Evolutionary conservation across 2,329 filamentous ascomycete species (phyloP), one percentile per base, ranked within the genome.

Genomic region (Pestalotiopsis sp.): DNA sequence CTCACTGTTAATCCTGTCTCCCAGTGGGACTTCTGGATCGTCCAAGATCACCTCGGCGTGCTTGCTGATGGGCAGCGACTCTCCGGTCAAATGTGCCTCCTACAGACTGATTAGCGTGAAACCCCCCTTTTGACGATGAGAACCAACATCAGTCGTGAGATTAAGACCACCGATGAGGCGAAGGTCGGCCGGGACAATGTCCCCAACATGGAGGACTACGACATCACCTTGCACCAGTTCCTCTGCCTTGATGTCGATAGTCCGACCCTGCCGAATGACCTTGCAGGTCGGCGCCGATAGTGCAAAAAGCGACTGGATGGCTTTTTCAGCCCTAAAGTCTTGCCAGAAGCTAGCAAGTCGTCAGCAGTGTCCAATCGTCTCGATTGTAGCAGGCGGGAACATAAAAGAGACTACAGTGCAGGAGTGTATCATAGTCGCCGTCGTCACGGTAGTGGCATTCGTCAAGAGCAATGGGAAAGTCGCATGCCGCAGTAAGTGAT

Each of bases 61-160:
- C 81, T 93, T 91, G 82, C 83, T 87, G 66, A 91, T 89, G 68
- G 91, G 89, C 6, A 91, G 78, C 44, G 91, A 92, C 80, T 94
- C 91, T 70, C 91, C 91, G 14, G 91, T 94, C 52, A 93, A 85
- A 68, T 92, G 84, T 13, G 91, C 90, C 78, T 93, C 91, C 58
- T 61, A 30, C 17, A 30, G 38, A 39, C 38, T 58, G 2, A 11
- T 58, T 58, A 58, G 56, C 56, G 22, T 35, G 35, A 58, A n/a
- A 9, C 3, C 10, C 24, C n/a, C n/a, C n/a, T 38, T 14, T 59
- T 26, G 10, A 14, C 4, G 24, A 3, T 11, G 35, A 20, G 17
- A 35, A 61, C 58, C 17, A 14, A 61, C 58, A 69, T 97, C 92
- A 71, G 91, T 91, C 63, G 91, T 91, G 68, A 93, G 81, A 77